Conservation (phyloP, 495 filamentous ascomycete species). For the Hypoxylon fuscum region DNA sequence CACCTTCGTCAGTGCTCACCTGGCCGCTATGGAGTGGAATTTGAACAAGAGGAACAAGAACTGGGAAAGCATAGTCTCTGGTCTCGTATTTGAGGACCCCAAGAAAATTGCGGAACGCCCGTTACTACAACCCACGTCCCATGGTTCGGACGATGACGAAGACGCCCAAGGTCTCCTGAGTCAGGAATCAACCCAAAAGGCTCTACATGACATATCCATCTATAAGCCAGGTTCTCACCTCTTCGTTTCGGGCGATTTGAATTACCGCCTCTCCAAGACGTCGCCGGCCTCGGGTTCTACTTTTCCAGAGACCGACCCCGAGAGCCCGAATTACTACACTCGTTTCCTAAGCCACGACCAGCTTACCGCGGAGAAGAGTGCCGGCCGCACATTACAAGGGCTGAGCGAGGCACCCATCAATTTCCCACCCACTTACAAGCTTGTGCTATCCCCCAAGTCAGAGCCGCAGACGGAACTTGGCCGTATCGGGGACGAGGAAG, state of each 20-base stretch:
- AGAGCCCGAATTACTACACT: conserved; percentile 55
- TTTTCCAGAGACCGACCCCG: conserved; percentile 69
- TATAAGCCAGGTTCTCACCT: conserved; percentile 79
- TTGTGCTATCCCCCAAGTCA: conserved; percentile 58
- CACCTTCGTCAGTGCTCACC: conserved; percentile 87
- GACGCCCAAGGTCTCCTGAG: conserved; percentile 28
- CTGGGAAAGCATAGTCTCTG: conserved; percentile 82
- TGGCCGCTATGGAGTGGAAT: conserved; percentile 84
- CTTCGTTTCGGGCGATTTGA: conserved; percentile 90
- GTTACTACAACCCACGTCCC: conserved; percentile 13
- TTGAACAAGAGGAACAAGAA: conserved; percentile 78
- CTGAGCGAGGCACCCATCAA: conserved; percentile 75
- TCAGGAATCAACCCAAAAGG: conserved; percentile 19
- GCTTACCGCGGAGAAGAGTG: conserved; percentile 70
- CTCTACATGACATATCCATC: conserved; percentile 59
- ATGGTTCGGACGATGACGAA: conserved; percentile 37
- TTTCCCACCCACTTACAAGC: conserved; percentile 95
- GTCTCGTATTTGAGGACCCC: conserved; percentile 74
- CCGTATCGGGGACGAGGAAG: conserved; percentile 35
- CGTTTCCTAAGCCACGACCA: conserved; percentile 78
- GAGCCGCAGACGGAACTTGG: conserved; percentile 47
- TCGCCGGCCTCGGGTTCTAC: conserved; percentile 62
- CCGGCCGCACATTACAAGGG: conserved; percentile 75
- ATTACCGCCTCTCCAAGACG: conserved; percentile 81
- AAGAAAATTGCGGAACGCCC: conserved; percentile 37